Conservation (phyloP, 2,329 filamentous ascomycete genomes). For the Ceratocystis diversiconidia region DNA sequence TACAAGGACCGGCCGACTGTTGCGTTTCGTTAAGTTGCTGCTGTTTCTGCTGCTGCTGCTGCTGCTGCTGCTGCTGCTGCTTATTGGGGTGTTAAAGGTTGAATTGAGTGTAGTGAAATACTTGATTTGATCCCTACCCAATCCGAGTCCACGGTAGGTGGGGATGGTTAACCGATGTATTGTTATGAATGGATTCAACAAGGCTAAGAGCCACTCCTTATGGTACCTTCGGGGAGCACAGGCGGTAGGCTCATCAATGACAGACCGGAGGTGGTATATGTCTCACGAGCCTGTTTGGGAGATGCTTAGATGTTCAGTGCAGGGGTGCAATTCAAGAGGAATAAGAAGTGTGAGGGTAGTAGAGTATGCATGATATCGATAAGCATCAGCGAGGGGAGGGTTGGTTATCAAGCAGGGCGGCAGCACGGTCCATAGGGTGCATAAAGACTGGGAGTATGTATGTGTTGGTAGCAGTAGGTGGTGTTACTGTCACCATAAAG, state of each 20-base stretch:
- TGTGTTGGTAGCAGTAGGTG: background rate
- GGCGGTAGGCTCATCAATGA: slow-evolving; percentile 1
- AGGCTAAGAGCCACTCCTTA: background rate
- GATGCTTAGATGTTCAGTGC: slow-evolving; percentile 5
- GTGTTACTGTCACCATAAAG: background rate
- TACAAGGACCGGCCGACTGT: background rate
- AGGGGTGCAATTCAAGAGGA: slow-evolving; percentile 8
- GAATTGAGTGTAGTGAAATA: background rate
- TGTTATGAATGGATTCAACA: background rate
- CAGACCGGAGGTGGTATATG: slow-evolving; percentile 6
- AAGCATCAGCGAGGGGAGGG: slow-evolving; percentile 1
- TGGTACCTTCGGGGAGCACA: slow-evolving; percentile 8
- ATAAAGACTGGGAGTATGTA: slow-evolving; percentile 1
- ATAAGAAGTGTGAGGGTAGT: slow-evolving; percentile 5
- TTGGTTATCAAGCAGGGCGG: slow-evolving; percentile 2
- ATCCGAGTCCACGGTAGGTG: background rate
- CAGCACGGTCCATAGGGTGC: slow-evolving; percentile 2
- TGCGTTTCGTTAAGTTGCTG: background rate
- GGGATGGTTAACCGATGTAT: background rate
- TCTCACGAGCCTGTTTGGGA: slow-evolving; percentile 9
- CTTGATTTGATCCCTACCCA: background rate
- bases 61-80: background rate
- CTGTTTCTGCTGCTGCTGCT: background rate
- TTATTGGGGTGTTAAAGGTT: background rate
- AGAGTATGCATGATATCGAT: slow-evolving; percentile 8